Evolutionary conservation across 1,284 basidiomycete species (phyloP).

Genomic region (Sparassis latifolia): DNA sequence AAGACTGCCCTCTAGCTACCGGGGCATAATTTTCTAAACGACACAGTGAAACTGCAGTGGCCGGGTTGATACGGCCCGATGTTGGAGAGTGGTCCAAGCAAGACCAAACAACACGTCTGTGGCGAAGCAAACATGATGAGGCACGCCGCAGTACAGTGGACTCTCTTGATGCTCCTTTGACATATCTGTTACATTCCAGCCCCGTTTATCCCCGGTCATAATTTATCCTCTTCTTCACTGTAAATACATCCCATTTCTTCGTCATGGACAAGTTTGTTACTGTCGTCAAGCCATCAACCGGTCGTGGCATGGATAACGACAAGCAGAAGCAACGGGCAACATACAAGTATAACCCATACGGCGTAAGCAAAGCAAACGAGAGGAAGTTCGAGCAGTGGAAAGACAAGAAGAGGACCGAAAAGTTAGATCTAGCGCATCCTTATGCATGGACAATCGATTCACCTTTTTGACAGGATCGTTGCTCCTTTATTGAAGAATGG

Average conservation of each 20-base stretch:
- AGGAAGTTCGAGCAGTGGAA: constrained; percentile 23
- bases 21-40: no score
- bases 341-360: constrained; percentile 29
- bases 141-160: background rate
- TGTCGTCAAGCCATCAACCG: constrained; percentile 25
- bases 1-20: no score
- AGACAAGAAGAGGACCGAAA: constrained; percentile 24
- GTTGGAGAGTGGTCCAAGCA: background rate
- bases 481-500: constrained; percentile 26
- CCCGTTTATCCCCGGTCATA: background rate
- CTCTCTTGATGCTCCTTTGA: background rate
- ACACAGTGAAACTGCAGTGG: no score
- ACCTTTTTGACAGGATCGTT: constrained; percentile 20
- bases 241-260: constrained; percentile 1
- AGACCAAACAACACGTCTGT: constrained; percentile 22
- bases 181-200: constrained; percentile 3
- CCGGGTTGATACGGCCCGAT: no score
- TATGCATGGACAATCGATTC: background rate
- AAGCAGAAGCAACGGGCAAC: constrained; percentile 16
- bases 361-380: constrained; percentile 17
- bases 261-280: constrained; percentile 38
- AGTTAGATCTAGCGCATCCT: constrained; percentile 11
- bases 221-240: constrained; percentile 1
- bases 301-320: constrained; percentile 11
- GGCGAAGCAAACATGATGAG: constrained; percentile 5